These are phyloP conservation scores for Helichrysum umbraculigerum DNA, from an alignment of 129 eudicot genomes.

Conservation along the genomic window DNA sequence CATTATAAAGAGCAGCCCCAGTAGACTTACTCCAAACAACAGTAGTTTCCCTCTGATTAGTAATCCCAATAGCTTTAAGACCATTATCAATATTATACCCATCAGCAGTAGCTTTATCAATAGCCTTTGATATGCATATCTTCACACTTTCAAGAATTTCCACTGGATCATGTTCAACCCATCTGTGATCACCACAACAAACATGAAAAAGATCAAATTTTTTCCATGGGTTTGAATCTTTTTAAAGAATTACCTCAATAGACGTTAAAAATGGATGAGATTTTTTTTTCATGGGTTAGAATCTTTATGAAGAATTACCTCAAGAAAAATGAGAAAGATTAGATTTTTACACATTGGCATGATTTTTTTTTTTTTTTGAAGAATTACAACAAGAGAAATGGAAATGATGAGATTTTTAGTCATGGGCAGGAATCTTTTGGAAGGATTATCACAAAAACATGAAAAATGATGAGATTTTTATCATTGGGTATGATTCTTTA, in stretches of 20 bases:
- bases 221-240: background rate
- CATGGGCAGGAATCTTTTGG: background rate
- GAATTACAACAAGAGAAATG: background rate
- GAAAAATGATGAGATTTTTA: background rate
- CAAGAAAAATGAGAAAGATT: background rate
- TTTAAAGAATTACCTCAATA: background rate
- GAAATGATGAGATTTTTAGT: background rate
- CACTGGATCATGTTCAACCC: conserved; percentile 98
- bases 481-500: background rate
- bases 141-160: conserved; percentile 91
- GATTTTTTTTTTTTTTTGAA: background rate
- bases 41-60: conserved; percentile 95
- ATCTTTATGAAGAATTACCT: background rate
- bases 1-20: conserved; percentile 77
- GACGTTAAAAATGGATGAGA: background rate
- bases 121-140: conserved; percentile 70
- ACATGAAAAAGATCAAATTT: background rate
- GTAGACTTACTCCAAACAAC: conserved; percentile 95
- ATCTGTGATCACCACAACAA: conserved; percentile 44
- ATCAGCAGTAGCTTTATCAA: conserved; percentile 78
- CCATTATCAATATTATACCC: conserved; percentile 80
- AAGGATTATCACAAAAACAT: background rate
- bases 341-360: background rate
- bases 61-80: conserved; percentile 77
- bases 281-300: background rate